These are phyloP conservation scores for Alternaria conjuncta DNA, from an alignment of 2,329 filamentous ascomycete genomes.

Conservation along the genomic window DNA sequence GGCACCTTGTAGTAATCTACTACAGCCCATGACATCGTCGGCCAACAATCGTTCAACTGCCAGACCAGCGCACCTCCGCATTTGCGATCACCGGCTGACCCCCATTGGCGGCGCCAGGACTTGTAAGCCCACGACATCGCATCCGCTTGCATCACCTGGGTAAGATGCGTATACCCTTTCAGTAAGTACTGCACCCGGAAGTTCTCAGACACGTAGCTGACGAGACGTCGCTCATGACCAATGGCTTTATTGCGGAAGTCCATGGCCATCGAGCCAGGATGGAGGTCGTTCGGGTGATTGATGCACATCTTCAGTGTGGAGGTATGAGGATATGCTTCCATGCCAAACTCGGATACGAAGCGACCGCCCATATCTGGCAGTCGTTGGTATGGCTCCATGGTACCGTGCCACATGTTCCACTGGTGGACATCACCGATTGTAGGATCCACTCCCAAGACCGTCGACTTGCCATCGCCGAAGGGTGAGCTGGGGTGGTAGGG, in stretches of 20 bases:
- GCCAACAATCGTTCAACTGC: conserved; percentile 90
- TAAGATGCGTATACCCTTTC: conserved; percentile 61
- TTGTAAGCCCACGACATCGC: conserved; percentile 66
- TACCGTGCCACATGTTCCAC: conserved; percentile 97
- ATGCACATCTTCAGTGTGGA: conserved; percentile 83
- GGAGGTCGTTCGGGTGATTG: conserved; percentile 63
- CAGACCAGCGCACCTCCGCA: conserved; percentile 79
- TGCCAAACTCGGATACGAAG: conserved; percentile 94
- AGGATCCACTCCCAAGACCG: conserved; percentile 55
- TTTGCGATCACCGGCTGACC: conserved; percentile 64
- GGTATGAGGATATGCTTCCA: conserved; percentile 87
- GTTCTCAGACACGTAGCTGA: conserved; percentile 89
- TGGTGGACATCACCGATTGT: conserved; percentile 91
- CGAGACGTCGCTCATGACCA: conserved; percentile 84
- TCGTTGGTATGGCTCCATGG: conserved; percentile 82
- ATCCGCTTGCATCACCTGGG: conserved; percentile 67
- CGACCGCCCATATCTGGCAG: conserved; percentile 85
- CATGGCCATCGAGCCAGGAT: conserved; percentile 81
- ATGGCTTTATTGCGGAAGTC: conserved; percentile 97
- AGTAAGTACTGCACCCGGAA: conserved; percentile 65
- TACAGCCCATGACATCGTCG: conserved; percentile 79
- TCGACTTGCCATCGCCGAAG: conserved; percentile 78
- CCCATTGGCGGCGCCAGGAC: conserved; percentile 78
- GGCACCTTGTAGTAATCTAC: conserved; percentile 78
- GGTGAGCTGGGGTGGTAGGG: conserved; percentile 83